phyloP scores from a whole-genome alignment of 2,329 filamentous ascomycete genomes.

The Colletotrichum eleusines region DNA sequence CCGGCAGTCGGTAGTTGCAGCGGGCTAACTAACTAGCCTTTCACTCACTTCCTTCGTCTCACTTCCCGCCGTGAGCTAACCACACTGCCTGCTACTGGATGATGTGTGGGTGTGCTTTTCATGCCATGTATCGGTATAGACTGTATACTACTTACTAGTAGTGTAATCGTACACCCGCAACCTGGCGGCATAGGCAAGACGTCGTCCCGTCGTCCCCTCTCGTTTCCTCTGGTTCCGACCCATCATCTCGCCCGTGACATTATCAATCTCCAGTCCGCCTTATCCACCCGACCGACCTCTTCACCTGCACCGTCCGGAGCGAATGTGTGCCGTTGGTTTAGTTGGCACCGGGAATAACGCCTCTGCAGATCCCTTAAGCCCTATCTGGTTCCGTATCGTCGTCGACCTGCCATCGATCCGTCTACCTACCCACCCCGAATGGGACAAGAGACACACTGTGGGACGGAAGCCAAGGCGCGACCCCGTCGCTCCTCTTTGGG shows the following conservation, averaged over 20 bases:
- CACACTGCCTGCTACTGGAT: not conserved
- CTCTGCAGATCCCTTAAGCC: slow-evolving; percentile 16
- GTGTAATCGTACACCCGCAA: not conserved
- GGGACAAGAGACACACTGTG: not conserved
- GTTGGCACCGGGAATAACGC: slow-evolving; percentile 29
- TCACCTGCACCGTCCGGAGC: slow-evolving; percentile 27
- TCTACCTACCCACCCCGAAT: slow-evolving; percentile 5
- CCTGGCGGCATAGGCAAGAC: slow-evolving; percentile 13
- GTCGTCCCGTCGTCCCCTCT: slow-evolving; percentile 16
- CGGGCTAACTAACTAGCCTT: not conserved
- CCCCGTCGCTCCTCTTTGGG: not conserved
- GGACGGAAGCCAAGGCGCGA: not conserved
- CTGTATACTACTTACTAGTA: too few species aligned
- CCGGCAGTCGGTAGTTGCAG: slow-evolving; percentile 30
- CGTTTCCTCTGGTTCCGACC: too few species aligned
- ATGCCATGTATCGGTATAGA: too few species aligned
- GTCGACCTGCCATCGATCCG: slow-evolving; percentile 10
- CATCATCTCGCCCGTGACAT: not conserved
- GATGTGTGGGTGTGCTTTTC: not conserved
- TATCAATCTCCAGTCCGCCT: not conserved
- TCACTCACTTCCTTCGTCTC: not conserved
- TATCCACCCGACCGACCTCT: not conserved
- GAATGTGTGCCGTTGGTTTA: slow-evolving; percentile 5
- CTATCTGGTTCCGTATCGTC: not conserved
- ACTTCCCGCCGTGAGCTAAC: not conserved